Evolutionary conservation across 2,329 filamentous ascomycete species (phyloP).

Genomic region (Neocucurbitaria cava): DNA sequence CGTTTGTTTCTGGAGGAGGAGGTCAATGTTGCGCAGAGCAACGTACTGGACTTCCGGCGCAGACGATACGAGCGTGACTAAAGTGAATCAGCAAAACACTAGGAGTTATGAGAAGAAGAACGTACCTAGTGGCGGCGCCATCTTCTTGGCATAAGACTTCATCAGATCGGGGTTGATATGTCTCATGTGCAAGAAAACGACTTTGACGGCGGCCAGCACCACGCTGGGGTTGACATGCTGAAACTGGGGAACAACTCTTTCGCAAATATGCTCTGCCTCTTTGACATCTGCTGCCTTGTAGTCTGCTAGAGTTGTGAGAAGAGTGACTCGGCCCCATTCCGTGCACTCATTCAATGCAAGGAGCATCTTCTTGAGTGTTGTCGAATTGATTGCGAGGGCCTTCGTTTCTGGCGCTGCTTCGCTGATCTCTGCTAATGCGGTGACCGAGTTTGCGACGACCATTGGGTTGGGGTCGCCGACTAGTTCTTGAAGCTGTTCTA

Average conservation of each 20-base stretch:
- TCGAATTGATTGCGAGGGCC: conserved; percentile 81
- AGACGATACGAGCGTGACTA: conserved; percentile 94
- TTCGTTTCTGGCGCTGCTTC: conserved; percentile 90
- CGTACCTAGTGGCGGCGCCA: conserved; percentile 91
- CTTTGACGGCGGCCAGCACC: conserved; percentile 95
- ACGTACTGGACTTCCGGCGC: conserved; percentile 98
- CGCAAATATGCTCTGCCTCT: conserved; percentile 97
- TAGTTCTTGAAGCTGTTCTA: conserved; percentile 92
- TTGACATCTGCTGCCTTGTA: conserved; percentile 89
- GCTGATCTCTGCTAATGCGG: conserved; percentile 87
- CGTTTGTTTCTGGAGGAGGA: conserved; percentile 92
- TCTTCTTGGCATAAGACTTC: conserved; percentile 93
- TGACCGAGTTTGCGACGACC: conserved; percentile 98
- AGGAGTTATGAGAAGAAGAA: conserved; percentile 1
- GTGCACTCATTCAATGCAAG: conserved; percentile 98
- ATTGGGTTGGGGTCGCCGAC: conserved; percentile 98
- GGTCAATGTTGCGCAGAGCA: conserved; percentile 92
- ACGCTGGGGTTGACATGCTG: conserved; percentile 98
- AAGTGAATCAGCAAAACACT: conserved; percentile 29
- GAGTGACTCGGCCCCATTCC: conserved; percentile 96
- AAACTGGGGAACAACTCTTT: conserved; percentile 94
- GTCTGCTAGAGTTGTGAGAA: conserved; percentile 86
- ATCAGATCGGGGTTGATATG: conserved; percentile 78
- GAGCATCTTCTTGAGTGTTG: conserved; percentile 90
- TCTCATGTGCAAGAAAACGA: conserved; percentile 96